Base-by-base conservation (phyloP, 2,329 filamentous ascomycete species). In the Fusarium nodosum region DNA sequence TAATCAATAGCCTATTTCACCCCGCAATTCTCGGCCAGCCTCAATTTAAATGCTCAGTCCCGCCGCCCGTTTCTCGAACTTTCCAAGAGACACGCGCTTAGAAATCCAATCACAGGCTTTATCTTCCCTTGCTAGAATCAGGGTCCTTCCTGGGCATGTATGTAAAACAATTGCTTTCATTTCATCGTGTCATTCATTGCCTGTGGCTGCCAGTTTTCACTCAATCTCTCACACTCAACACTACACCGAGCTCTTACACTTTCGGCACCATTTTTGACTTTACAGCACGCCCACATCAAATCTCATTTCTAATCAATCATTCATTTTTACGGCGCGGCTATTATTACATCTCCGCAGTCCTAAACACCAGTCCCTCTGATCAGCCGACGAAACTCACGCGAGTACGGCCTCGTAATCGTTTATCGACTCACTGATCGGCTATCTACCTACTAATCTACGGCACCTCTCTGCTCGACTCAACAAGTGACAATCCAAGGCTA, bases 31-130 rank as follows among this genome's bases (percentile, higher is more conserved):
- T 60, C 30, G 47, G 13, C 41, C 46, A 36, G 20, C 50, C 44
- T 48, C 59, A 57, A 56, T 58, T 38, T 42, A 54, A 41, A 28
- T 38, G 24, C 46, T 50, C 48, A 41, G 48, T 36, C 33, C 48
- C 48, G 34, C 48, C 36, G 42, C 36, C 31, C 8, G 60, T 60
- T 75, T 75, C 73, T 75, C 71, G 73, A 75, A 75, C 63, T 60
- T 75, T 75, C 73, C 54, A 72, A 62, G 56, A 44, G 52, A 51
- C 45, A 47, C 67, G 72, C 73, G 73, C 73, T 75, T 75, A 75
- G 73, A 75, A 75, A 75, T 75, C 73, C 73, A 75, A 74, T 72
- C 70, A 72, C 45, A 34, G 22, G 34, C 61, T 41, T 54, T 51
- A 47, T 26, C 39, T 44, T 41, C 28, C 30, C 44, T 38, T 56